Evolutionary conservation across 345 rosid species (phyloP).

Genomic region (Salix caprea): DNA sequence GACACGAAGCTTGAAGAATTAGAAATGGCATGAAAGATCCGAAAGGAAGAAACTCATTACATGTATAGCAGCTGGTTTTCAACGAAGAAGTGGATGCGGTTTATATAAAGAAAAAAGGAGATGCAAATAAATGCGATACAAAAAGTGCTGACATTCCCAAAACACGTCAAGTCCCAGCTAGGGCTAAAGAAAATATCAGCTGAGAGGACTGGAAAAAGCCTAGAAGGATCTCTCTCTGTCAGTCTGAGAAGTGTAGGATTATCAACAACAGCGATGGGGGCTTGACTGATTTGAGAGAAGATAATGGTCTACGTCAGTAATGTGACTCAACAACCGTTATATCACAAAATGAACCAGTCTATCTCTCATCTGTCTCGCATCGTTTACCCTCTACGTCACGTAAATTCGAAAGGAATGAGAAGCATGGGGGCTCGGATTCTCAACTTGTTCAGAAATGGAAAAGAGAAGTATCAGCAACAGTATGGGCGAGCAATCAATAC

Average conservation of each 20-base stretch:
- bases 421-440: slow-evolving; percentile 32
- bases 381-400: slow-evolving; percentile 42
- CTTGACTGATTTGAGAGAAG: slow-evolving; percentile 30
- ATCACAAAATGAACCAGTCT: background rate
- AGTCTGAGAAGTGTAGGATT: background rate
- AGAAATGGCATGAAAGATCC: background rate
- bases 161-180: slow-evolving; percentile 19
- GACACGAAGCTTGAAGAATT: background rate
- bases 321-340: slow-evolving; percentile 17
- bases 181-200: slow-evolving; percentile 13
- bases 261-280: slow-evolving; percentile 1
- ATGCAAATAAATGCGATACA: slow-evolving; percentile 18
- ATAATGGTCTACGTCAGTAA: slow-evolving; percentile 8
- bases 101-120: slow-evolving; percentile 13
- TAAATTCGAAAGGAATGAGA: slow-evolving; percentile 26
- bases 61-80: background rate
- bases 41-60: slow-evolving; percentile 3
- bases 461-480: background rate
- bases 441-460: background rate
- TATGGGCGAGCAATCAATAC: slow-evolving; percentile 14
- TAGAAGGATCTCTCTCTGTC: background rate
- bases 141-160: slow-evolving; percentile 35
- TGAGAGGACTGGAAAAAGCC: slow-evolving; percentile 4
- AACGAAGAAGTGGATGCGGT: slow-evolving; percentile 8
- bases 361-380: slow-evolving; percentile 26